Conservation (phyloP, 352 stramenopile genomes). For the Phytopythium helicoides region DNA sequence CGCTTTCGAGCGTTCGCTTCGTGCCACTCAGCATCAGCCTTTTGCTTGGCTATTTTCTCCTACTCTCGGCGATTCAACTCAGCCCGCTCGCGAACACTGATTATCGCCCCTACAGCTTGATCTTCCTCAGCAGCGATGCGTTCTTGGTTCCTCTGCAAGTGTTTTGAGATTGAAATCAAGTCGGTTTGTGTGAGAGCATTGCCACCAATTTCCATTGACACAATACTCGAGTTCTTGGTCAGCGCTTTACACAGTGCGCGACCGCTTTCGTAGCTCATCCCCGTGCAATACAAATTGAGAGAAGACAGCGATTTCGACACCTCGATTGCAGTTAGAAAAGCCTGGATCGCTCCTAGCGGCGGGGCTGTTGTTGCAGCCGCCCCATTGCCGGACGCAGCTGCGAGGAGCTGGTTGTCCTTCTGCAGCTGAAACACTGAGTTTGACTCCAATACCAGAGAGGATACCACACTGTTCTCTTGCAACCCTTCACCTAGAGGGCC, state of each 20-base stretch:
- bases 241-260: slow-evolving; percentile 40
- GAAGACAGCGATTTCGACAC: slow-evolving; percentile 38
- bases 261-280: slow-evolving; percentile 48
- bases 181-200: slow-evolving; percentile 50
- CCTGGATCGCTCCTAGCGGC: slow-evolving; percentile 23
- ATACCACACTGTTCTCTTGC: slow-evolving; percentile 43
- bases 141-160: slow-evolving; percentile 44
- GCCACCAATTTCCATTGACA: slow-evolving; percentile 47
- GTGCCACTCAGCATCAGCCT: slow-evolving; percentile 45
- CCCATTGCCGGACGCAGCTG: not conserved
- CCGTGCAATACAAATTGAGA: slow-evolving; percentile 61
- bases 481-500: slow-evolving; percentile 35
- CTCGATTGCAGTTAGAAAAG: slow-evolving; percentile 37
- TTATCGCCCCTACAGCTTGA: slow-evolving; percentile 16
- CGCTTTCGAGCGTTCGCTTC: slow-evolving; percentile 49
- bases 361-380: not conserved
- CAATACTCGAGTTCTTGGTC: slow-evolving; percentile 42
- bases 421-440: slow-evolving; percentile 41
- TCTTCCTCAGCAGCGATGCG: slow-evolving; percentile 21
- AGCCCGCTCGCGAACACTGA: slow-evolving; percentile 27
- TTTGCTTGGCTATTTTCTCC: slow-evolving; percentile 29
- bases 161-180: slow-evolving; percentile 35
- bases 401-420: slow-evolving; percentile 16
- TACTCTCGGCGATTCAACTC: slow-evolving; percentile 32
- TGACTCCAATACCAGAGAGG: slow-evolving; percentile 53